phyloP scores from a whole-genome alignment of 352 stramenopile species.

The Globisporangium middletonii region DNA sequence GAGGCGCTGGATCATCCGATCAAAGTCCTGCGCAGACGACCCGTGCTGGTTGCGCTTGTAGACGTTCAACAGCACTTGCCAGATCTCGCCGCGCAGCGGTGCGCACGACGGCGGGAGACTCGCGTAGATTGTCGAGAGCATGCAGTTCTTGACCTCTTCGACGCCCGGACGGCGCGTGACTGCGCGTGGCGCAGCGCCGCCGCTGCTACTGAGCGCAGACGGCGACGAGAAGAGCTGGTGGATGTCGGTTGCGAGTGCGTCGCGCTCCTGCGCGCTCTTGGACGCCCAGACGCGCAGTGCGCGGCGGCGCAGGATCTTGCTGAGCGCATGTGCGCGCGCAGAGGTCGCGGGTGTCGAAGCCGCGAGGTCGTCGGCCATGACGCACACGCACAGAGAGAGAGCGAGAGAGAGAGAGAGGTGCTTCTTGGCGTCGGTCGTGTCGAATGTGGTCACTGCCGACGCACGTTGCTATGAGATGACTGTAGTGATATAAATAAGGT shows the following conservation, averaged over 20 bases:
- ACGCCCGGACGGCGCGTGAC: slow-evolving; percentile 73
- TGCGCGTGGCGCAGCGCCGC: slow-evolving; percentile 20
- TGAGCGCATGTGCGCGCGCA: slow-evolving; percentile 25
- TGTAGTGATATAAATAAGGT: no score
- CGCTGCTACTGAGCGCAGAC: slow-evolving; percentile 15
- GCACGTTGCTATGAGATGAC: no score
- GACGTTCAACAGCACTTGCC: slow-evolving; percentile 77
- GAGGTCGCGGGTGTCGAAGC: not conserved
- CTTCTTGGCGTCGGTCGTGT: no score
- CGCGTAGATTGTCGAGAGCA: slow-evolving; percentile 40
- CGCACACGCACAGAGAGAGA: not conserved
- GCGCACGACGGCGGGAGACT: slow-evolving; percentile 46
- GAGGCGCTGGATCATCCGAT: slow-evolving; percentile 58
- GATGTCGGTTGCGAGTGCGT: slow-evolving; percentile 38
- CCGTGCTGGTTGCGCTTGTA: slow-evolving; percentile 77
- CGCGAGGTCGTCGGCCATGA: slow-evolving; percentile 1
- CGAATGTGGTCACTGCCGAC: no score
- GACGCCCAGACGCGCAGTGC: slow-evolving; percentile 46
- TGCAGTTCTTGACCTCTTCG: slow-evolving; percentile 60
- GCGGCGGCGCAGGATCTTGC: slow-evolving; percentile 41
- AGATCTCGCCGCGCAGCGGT: slow-evolving; percentile 60
- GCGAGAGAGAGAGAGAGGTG: no score
- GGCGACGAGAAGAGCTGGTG: slow-evolving; percentile 56
- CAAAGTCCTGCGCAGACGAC: slow-evolving; percentile 62
- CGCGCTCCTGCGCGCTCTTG: slow-evolving; percentile 54